A percentile compares a stretch with the other conserved stretches of the same genome.
Evolutionary conservation across 495 filamentous ascomycete species (phyloP).

Genomic region (Neurospora sp.): DNA sequence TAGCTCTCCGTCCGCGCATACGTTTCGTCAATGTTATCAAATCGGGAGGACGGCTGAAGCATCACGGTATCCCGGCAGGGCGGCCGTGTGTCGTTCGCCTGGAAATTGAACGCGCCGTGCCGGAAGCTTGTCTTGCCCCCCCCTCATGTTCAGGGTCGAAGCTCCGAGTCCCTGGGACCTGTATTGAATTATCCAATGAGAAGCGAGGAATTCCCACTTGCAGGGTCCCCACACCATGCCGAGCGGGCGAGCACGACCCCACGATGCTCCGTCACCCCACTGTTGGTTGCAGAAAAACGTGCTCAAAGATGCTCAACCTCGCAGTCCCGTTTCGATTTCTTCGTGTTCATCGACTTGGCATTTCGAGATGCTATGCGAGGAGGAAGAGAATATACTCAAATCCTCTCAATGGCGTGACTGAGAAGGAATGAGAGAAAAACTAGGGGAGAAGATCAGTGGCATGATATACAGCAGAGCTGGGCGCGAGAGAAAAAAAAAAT

Average conservation of each 20-base stretch:
- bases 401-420: not conserved
- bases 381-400: not conserved
- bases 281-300: constrained; percentile 8
- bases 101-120: not conserved
- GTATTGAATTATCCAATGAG: not conserved
- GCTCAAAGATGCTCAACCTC: constrained; percentile 15
- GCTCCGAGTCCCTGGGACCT: not conserved
- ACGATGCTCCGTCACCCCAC: not conserved
- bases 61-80: not conserved
- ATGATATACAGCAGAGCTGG: not conserved
- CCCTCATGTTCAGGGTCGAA: not conserved
- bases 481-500: not conserved
- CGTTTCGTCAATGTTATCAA: not conserved
- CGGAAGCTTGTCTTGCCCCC: not conserved
- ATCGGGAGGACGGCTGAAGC: not conserved
- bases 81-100: not conserved
- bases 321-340: not conserved
- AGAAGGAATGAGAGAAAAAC: not conserved
- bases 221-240: not conserved
- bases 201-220: not conserved
- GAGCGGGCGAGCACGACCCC: not conserved
- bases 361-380: not conserved
- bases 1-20: not conserved
- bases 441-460: not conserved
- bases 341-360: not conserved